Base-by-base conservation (phyloP, 2,329 filamentous ascomycete genomes). In the Aspergillus felis region DNA sequence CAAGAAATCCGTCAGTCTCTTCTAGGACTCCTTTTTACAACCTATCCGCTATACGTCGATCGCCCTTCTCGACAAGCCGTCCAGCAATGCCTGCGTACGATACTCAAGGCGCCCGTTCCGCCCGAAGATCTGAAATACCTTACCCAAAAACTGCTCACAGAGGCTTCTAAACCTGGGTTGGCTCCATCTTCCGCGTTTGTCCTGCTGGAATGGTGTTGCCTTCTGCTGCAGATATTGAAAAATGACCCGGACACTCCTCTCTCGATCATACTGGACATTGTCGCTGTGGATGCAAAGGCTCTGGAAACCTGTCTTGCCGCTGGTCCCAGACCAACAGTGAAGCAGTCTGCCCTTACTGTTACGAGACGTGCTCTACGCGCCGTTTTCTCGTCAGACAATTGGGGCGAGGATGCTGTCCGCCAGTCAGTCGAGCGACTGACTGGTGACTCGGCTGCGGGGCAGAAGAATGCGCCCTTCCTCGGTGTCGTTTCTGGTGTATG, bases 401-500 rank as follows among this genome's bases (percentile, higher is more conserved):
- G 82, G 53, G 84, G 84, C 53, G 81, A 86, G 41, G 83, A 86
- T 63, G 82, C 81, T 3, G 77, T 96, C 28, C 76, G 78, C 52
- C 81, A 85, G 57, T 82, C 87, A 25, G 82, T 97, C 28, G 76
- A 81, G 56, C 78, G 81, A 44, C 83, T 97, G 49, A 85, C 90
- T 2, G 77, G 84, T 32, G 96, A 95, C 74, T 79, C 82, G 22
- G 62, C 83, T 1, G 79, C 86, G 48, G 82, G 82, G 3, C 82
- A 87, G 54, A 90, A 83, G 66, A 88, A 96, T 78, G 85, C 90
- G 12, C 79, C 89, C 9, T 83, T 95, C 59, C 82, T 99, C 1
- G 94, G 94, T 20, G 85, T 95, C 51, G 84, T 99, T 63, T 91
- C 92, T 48, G 93, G 92, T 5, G 92, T 97, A 8, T 91, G 88